Base-by-base conservation (phyloP, 345 rosid genomes). In the Eucalyptus polyanthemos region DNA sequence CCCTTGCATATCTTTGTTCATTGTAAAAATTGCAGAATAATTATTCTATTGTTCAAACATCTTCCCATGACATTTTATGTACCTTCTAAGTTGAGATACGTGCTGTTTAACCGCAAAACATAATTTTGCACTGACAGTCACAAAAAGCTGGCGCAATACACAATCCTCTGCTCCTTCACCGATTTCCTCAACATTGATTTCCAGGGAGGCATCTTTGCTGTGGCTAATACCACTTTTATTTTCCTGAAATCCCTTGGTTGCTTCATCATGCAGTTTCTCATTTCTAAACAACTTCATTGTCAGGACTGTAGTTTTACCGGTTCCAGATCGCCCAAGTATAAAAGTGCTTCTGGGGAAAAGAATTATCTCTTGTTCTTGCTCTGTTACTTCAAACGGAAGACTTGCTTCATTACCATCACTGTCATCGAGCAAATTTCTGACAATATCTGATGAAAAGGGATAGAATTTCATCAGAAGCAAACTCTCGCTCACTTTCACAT, bases 271-370 rank as follows among this genome's bases (percentile, higher is more conserved):
- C 25, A 89, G 88, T 62, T 93, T 91, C 88, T 93, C 95, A 22
- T 90, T 92, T 88, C 88, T 81, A 86, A 90, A 92, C 88, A 95
- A 90, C 90, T 94, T 95, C 91, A 91, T 92, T 2, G 93, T 93
- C 40, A 93, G 76, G 62, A 94, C 91, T 6, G 95, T 95, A 15
- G 96, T 95, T 90, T 95, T 95, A 22, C 96, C 96, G 93, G 94
- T 95, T 11, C 95, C 96, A 7, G 96, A 95, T 58, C 95, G 88
- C 53, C 96, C 96, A 45, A 93, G 88, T 15, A 94, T 90, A 86
- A 95, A 93, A 17, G 93, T 91, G 87, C 93, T 94, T 91, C 86
- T 92, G 10, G 88, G 93, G 50, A 88, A 92, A 65, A 67, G 47
- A 56, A 94, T 92, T 22, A 95, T 92, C 86, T 93, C 93, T 25